Evolutionary conservation across 164 flowering plant genomes (phyloP).

Genomic region (Vitis vinifera): DNA sequence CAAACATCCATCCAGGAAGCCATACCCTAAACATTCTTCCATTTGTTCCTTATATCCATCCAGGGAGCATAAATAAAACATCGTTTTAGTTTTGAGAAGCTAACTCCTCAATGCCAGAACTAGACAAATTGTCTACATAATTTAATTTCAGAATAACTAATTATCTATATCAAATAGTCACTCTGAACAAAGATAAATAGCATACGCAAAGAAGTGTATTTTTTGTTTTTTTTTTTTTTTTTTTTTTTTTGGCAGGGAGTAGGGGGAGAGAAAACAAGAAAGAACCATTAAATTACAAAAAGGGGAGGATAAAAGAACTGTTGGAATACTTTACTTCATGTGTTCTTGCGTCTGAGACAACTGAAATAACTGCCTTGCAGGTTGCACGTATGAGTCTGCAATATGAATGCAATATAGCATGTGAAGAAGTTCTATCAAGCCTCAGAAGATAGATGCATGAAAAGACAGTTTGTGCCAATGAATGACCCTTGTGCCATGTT

Average conservation of each 20-base stretch:
- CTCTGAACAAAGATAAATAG: too few relatives aligned
- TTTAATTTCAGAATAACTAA: not conserved
- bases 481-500: conserved; percentile 98
- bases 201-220: too few relatives aligned
- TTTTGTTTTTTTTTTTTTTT: too few relatives aligned
- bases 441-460: conserved; percentile 90
- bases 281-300: too few relatives aligned
- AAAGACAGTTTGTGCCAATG: conserved; percentile 90
- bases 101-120: not conserved
- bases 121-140: not conserved
- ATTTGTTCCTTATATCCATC: too few relatives aligned
- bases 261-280: too few relatives aligned
- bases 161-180: not conserved
- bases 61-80: not conserved
- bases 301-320: conserved; percentile 19
- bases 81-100: not conserved
- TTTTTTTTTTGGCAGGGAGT: too few relatives aligned
- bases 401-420: conserved; percentile 78
- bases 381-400: conserved; percentile 86
- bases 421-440: conserved; percentile 81
- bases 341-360: conserved; percentile 88
- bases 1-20: not conserved
- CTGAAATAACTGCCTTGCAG: conserved; percentile 78
- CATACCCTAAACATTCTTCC: not conserved
- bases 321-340: conserved; percentile 81